Evolutionary conservation across 345 rosid genomes (phyloP).

Genomic region (Melaleuca alternifolia): DNA sequence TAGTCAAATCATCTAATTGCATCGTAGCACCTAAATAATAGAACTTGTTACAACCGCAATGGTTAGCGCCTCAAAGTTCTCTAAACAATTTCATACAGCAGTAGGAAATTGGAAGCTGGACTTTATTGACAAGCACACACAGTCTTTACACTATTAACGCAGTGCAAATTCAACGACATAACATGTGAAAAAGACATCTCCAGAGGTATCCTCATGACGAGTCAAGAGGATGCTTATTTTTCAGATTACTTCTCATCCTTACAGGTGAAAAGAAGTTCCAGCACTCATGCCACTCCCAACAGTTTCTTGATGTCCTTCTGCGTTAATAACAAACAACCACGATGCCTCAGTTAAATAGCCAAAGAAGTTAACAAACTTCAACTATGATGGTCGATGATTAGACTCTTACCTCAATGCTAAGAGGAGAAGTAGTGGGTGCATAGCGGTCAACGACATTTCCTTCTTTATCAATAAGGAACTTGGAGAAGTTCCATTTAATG

Average conservation of each 20-base stretch:
- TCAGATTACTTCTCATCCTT: not conserved
- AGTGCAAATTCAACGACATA: not conserved
- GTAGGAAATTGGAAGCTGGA: not conserved
- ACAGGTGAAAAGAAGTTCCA: not conserved
- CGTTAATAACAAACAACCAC: not conserved
- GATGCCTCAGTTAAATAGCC: not conserved
- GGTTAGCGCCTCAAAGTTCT: not conserved
- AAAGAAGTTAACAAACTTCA: not conserved
- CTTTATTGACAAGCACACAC: not conserved
- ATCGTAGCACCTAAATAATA: not conserved
- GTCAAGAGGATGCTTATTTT: not conserved
- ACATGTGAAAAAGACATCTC: not conserved
- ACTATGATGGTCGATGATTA: not conserved
- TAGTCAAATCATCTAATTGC: not conserved
- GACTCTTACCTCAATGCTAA: constrained; percentile 67
- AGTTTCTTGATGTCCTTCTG: constrained; percentile 81
- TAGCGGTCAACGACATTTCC: constrained; percentile 74
- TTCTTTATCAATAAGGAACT: constrained; percentile 73
- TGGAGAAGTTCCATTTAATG: constrained; percentile 87
- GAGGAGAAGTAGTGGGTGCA: constrained; percentile 92
- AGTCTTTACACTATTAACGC: not conserved
- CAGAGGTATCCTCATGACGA: not conserved
- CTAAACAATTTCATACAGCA: not conserved
- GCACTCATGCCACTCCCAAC: constrained; percentile 23
- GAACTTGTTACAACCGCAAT: not conserved